Conservation (phyloP, 805 yeast genomes). For the Diddensiella santjacobensis region DNA sequence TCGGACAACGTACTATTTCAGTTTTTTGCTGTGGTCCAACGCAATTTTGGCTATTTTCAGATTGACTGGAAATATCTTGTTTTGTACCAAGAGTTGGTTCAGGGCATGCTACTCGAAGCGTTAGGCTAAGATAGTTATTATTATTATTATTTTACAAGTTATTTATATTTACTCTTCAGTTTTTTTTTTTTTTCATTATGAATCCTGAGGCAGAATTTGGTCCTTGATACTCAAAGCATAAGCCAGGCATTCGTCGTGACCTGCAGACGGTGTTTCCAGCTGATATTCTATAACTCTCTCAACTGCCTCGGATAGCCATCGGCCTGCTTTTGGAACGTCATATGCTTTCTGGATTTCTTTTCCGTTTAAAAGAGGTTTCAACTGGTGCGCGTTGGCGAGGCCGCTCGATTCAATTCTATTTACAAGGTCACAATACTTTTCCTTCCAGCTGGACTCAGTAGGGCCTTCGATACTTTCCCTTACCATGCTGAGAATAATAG, state of each 20-base stretch:
- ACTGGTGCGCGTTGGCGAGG: conserved; percentile 42
- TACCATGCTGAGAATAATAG: conserved; percentile 36
- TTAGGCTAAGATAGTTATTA: conserved; percentile 6
- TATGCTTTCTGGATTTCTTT: conserved; percentile 54
- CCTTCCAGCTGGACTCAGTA: conserved; percentile 31
- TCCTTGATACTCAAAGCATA: conserved; percentile 23
- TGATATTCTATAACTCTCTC: conserved; percentile 68
- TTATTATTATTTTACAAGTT: background rate
- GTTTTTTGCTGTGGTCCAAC: conserved; percentile 57
- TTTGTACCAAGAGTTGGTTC: conserved; percentile 36
- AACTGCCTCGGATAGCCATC: conserved; percentile 68
- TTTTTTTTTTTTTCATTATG: background rate
- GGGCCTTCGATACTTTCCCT: conserved; percentile 33
- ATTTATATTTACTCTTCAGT: background rate
- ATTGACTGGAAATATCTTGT: conserved; percentile 49
- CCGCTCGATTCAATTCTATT: conserved; percentile 32
- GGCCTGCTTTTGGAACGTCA: conserved; percentile 64
- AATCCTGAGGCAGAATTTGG: conserved; percentile 1
- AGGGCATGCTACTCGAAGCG: conserved; percentile 19
- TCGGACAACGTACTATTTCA: conserved; percentile 37
- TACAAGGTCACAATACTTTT: conserved; percentile 21
- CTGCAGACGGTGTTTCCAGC: conserved; percentile 60
- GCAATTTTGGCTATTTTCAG: conserved; percentile 59
- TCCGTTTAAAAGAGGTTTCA: conserved; percentile 67
- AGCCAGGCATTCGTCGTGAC: conserved; percentile 52